Percentiles rank a stretch among this genome's conserved stretches.
Evolutionary conservation across 2,329 filamentous ascomycete species (phyloP).

Genomic region (Pseudogymnoascus sp.): DNA sequence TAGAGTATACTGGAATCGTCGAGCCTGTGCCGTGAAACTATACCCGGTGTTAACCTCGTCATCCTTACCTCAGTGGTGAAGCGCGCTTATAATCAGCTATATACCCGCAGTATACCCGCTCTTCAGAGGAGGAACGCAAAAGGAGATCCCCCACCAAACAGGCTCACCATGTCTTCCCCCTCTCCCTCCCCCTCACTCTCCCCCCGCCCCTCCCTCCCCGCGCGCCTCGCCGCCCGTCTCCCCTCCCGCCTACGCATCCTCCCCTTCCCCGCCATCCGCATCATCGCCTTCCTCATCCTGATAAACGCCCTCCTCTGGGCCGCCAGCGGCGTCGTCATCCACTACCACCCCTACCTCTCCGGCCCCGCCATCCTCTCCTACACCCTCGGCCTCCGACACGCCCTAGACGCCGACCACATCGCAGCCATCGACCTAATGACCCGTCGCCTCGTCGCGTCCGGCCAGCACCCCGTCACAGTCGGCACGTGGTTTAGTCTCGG

Average conservation of each 20-base stretch:
- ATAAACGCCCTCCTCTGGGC: slow-evolving; percentile 49
- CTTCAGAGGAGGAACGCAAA: neutral
- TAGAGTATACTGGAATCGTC: neutral
- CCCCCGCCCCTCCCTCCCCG: neutral
- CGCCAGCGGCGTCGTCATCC: slow-evolving; percentile 42
- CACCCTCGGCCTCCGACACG: slow-evolving; percentile 81
- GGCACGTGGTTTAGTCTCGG: slow-evolving; percentile 92
- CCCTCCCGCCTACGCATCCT: slow-evolving; percentile 15
- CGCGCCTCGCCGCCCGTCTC: slow-evolving; percentile 10
- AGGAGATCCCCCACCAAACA: neutral
- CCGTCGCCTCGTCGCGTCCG: slow-evolving; percentile 73
- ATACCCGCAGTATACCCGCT: neutral
- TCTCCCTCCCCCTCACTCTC: slow-evolving; percentile 49
- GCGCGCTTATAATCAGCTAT: neutral
- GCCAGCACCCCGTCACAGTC: slow-evolving; percentile 80
- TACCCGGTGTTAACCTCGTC: neutral
- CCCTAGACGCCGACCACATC: slow-evolving; percentile 94
- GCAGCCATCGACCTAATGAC: slow-evolving; percentile 90
- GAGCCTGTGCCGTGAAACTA: neutral
- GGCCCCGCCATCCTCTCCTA: slow-evolving; percentile 79
- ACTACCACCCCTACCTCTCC: slow-evolving; percentile 51
- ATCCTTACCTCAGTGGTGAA: neutral
- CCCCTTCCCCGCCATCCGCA: slow-evolving; percentile 22
- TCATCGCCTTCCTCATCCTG: slow-evolving; percentile 42
- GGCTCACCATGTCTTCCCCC: slow-evolving; percentile 40